These are phyloP conservation scores for Biscogniauxia mediterranea DNA, from an alignment of 2,329 filamentous ascomycete species.

Conservation along the genomic window DNA sequence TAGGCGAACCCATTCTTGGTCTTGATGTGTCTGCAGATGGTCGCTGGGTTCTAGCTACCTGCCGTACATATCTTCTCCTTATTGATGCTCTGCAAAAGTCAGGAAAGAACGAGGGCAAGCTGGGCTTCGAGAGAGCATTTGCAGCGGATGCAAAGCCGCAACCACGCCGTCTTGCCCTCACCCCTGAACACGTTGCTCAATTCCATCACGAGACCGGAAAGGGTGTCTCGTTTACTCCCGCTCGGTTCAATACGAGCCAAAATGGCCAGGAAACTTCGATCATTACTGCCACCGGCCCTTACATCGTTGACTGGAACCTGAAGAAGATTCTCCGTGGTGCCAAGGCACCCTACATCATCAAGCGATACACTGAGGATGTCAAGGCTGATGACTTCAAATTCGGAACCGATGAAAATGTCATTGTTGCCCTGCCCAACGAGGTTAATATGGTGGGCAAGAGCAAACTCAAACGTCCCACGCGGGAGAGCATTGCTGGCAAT, in stretches of 20 bases:
- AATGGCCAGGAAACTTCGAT: constrained; percentile 85
- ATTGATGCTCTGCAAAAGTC: constrained; percentile 88
- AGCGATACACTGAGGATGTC: constrained; percentile 91
- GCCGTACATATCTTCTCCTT: constrained; percentile 88
- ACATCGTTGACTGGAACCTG: constrained; percentile 94
- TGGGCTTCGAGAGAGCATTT: constrained; percentile 95
- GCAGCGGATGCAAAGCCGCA: constrained; percentile 91
- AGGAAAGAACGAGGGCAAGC: constrained; percentile 94
- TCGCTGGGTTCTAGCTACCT: constrained; percentile 92
- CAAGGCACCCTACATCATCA: constrained; percentile 92
- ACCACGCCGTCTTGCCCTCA: constrained; percentile 83
- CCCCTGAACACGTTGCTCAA: constrained; percentile 89
- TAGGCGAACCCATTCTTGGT: constrained; percentile 92
- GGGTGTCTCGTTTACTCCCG: constrained; percentile 82
- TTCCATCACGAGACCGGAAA: constrained; percentile 95
- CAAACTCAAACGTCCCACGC: constrained; percentile 80
- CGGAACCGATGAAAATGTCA: constrained; percentile 95
- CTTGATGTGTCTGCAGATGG: constrained; percentile 95
- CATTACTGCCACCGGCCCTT: constrained; percentile 93
- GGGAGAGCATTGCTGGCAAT: constrained; percentile 83
- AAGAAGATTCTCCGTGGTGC: constrained; percentile 80
- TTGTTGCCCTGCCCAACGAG: constrained; percentile 93
- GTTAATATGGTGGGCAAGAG: constrained; percentile 95
- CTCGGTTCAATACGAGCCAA: constrained; percentile 88
- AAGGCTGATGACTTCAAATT: constrained; percentile 99